phyloP scores from a whole-genome alignment of 768 basidiomycete genomes.

The Holtermanniella nyarrowii region DNA sequence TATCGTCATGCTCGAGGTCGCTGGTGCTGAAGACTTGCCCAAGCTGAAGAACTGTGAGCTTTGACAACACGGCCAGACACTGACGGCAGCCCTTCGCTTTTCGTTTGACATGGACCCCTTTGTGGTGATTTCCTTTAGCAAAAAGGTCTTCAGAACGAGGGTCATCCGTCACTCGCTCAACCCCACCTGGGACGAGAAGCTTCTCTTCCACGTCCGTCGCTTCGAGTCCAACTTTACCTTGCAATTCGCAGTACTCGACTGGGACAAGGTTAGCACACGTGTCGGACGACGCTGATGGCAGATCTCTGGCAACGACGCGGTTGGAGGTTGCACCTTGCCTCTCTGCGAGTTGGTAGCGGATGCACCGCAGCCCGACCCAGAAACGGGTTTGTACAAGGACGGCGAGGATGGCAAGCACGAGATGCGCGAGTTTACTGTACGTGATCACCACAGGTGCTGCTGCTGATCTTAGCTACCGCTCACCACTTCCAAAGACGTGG shows the following conservation, averaged over 20 bases:
- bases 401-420: constrained; percentile 50
- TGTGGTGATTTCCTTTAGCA: constrained; percentile 88
- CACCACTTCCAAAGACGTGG: constrained; percentile 51
- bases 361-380: constrained; percentile 54
- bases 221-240: constrained; percentile 72
- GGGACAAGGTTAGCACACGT: constrained; percentile 61
- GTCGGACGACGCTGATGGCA: constrained; percentile 1
- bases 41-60: constrained; percentile 65
- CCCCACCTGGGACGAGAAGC: constrained; percentile 88
- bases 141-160: constrained; percentile 84
- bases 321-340: constrained; percentile 67
- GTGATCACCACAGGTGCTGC: constrained; percentile 1
- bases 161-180: constrained; percentile 47
- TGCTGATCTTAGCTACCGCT: constrained; percentile 47
- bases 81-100: constrained; percentile 25
- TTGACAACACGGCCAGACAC: background rate
- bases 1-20: constrained; percentile 89
- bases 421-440: constrained; percentile 58
- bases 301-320: constrained; percentile 59
- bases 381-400: constrained; percentile 51
- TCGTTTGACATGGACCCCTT: constrained; percentile 88
- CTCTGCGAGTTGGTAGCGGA: constrained; percentile 59
- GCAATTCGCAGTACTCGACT: constrained; percentile 78
- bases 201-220: constrained; percentile 84
- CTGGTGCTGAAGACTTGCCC: constrained; percentile 72